phyloP scores from a whole-genome alignment of 1,284 basidiomycete genomes.

The Ganoderma boninense region DNA sequence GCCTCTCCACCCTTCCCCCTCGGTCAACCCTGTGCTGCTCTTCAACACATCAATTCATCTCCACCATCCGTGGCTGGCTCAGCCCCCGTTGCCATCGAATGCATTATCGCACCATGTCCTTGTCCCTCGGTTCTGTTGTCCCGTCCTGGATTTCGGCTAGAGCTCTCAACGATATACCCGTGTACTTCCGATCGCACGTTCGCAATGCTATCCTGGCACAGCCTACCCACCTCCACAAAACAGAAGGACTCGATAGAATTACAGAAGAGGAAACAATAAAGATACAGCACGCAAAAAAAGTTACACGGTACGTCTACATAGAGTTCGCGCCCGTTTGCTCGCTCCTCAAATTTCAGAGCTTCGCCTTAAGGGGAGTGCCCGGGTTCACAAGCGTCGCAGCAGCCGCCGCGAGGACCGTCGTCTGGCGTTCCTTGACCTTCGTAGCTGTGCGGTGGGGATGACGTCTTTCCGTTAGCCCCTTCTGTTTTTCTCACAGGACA shows the following conservation, averaged over 20 bases:
- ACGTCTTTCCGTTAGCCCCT: conserved; percentile 11
- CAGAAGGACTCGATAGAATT: not conserved
- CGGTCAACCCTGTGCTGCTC: not conserved
- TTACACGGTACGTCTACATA: conserved; percentile 9
- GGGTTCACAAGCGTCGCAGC: conserved; percentile 72
- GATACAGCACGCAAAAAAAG: conserved; percentile 4
- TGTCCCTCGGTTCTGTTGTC: not conserved
- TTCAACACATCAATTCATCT: not conserved
- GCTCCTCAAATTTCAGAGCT: conserved; percentile 65
- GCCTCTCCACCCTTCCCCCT: not conserved
- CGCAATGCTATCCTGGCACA: conserved; percentile 5
- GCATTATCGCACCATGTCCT: not conserved
- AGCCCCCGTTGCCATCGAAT: not conserved
- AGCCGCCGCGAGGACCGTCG: conserved; percentile 75
- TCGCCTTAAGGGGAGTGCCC: conserved; percentile 56
- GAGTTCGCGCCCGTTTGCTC: not conserved
- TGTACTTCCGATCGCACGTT: not conserved
- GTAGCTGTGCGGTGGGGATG: conserved; percentile 52
- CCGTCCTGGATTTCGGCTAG: not conserved
- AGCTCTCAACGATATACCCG: not conserved
- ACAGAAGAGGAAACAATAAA: conserved; percentile 6
- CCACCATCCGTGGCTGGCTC: not conserved
- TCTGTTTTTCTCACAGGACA: conserved; percentile 14
- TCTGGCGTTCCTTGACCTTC: conserved; percentile 84
- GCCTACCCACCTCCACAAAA: not conserved